phyloP scores from a whole-genome alignment of 1,284 basidiomycete species.

The Xanthoconium separans region DNA sequence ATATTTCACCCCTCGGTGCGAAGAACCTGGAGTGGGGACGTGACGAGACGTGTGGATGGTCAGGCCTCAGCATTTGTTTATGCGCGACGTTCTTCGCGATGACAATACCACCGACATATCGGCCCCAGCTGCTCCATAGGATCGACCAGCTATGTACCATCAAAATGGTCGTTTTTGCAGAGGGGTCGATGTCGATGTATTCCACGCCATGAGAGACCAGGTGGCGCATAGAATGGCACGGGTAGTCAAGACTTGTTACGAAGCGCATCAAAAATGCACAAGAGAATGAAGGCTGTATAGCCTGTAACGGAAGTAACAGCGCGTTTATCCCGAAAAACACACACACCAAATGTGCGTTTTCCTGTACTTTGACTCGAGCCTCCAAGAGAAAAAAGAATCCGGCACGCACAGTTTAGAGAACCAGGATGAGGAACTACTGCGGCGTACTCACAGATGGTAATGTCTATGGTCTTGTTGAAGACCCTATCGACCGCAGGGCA shows the following conservation, averaged over 20 bases:
- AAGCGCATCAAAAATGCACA: too few relatives aligned
- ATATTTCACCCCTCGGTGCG: slow-evolving; percentile 92
- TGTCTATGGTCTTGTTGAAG: slow-evolving; percentile 30
- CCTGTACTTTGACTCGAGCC: too few relatives aligned
- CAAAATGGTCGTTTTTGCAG: slow-evolving; percentile 48
- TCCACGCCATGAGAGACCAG: slow-evolving; percentile 36
- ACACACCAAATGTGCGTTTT: too few relatives aligned
- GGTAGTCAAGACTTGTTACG: too few relatives aligned
- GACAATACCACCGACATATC: slow-evolving; percentile 94
- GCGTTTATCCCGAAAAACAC: too few relatives aligned
- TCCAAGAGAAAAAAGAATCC: too few relatives aligned
- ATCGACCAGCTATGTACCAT: slow-evolving; percentile 77
- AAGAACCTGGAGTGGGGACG: slow-evolving; percentile 95
- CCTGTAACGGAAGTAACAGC: too few relatives aligned
- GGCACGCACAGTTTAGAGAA: too few relatives aligned
- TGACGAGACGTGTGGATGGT: slow-evolving; percentile 88
- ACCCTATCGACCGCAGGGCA: slow-evolving; percentile 42
- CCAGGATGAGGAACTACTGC: too few relatives aligned
- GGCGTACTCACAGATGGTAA: slow-evolving; percentile 38
- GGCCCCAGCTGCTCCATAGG: slow-evolving; percentile 69
- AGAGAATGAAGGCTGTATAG: too few relatives aligned
- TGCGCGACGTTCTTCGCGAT: slow-evolving; percentile 99
- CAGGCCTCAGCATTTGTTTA: slow-evolving; percentile 77
- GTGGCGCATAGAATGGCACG: slow-evolving; percentile 1
- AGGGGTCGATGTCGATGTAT: slow-evolving; percentile 62